Evolutionary conservation across 768 basidiomycete genomes (phyloP), one percentile per base, ranked within the genome.

Genomic region (Pleurotus tuber-regium): DNA sequence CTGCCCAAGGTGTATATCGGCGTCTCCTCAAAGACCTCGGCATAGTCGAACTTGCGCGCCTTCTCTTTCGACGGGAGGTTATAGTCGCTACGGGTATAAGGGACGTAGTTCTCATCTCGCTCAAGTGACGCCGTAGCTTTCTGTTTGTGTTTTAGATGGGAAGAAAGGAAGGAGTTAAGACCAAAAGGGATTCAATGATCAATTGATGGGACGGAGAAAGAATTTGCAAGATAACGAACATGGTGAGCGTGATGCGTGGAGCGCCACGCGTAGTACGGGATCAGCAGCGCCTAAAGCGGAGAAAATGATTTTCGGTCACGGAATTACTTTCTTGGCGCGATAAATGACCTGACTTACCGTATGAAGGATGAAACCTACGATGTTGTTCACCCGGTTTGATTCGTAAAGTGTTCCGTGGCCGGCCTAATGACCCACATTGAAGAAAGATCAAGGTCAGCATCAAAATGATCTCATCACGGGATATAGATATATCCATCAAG

Each of bases 41-140:
- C 61, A 57, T 79, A 80, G 59, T 78, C 75, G 10, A 66, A 57
- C 29, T 61, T 66, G 1, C 68, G 71, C 2, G 72, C 72, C 21
- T 58, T 60, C 42, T 63, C 63, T 55, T 70, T 66, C 4, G 67
- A 58, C 0, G 78, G 77, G 4, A 79, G 63, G 23, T 67, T 66
- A 53, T 65, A 75, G 51, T 72, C 67, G 49, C 66, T 67, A 31
- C 69, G 69, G 46, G 67, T 66, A 51, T 75, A 71, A 39, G 84
- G 85, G 4, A 87, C 79, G 52, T 82, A 86, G 57, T 88, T 89
- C 63, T 90, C 86, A 59, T 92, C 89, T 14, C 83, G 70, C 61
- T 86, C 86, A 68, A 89, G 86, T 0, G 86, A 87, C 35, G 80
- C 80, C 50, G 87, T 86, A 56, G 84, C 83, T 71, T 75, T 75